A percentile compares a stretch with the other conserved stretches of the same genome.
Evolutionary conservation across 192 early-diverging fungal species (phyloP).

Genomic region (Radiomyces spectabilis): DNA sequence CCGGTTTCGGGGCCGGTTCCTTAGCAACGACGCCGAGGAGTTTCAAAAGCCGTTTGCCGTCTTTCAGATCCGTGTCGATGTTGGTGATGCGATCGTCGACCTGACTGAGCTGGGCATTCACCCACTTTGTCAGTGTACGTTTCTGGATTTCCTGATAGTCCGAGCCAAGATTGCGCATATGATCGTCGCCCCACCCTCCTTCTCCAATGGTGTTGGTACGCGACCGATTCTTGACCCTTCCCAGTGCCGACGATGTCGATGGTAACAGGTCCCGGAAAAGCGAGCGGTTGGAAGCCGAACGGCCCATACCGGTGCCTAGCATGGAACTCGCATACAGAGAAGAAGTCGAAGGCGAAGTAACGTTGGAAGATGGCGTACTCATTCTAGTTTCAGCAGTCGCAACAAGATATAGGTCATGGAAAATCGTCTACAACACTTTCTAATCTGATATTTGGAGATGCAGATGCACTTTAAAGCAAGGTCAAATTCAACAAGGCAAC

Average conservation of each 20-base stretch:
- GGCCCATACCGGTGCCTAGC: neutral
- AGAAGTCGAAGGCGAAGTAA: neutral
- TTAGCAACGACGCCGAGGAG: conserved; percentile 67
- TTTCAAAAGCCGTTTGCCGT: conserved; percentile 64
- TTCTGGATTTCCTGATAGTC: conserved; percentile 44
- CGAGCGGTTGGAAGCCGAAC: conserved; percentile 12
- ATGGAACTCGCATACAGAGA: neutral
- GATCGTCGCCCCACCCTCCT: conserved; percentile 24
- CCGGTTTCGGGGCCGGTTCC: conserved; percentile 63
- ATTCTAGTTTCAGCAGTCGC: neutral
- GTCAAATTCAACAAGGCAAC: neutral
- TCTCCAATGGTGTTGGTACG: neutral
- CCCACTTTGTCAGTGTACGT: conserved; percentile 50
- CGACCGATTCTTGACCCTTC: conserved; percentile 1
- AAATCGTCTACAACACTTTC: neutral
- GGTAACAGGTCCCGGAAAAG: conserved; percentile 3
- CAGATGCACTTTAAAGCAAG: too few species aligned
- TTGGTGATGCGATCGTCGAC: conserved; percentile 35
- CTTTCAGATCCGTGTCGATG: conserved; percentile 53
- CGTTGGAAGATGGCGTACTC: neutral
- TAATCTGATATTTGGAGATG: too few species aligned
- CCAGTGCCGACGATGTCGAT: neutral
- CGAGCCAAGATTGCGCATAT: conserved; percentile 33
- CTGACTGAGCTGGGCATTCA: conserved; percentile 44
- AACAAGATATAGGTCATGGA: neutral